phyloP scores from a whole-genome alignment of 78 protist genomes.

The Blattamonas nauphoetae region DNA sequence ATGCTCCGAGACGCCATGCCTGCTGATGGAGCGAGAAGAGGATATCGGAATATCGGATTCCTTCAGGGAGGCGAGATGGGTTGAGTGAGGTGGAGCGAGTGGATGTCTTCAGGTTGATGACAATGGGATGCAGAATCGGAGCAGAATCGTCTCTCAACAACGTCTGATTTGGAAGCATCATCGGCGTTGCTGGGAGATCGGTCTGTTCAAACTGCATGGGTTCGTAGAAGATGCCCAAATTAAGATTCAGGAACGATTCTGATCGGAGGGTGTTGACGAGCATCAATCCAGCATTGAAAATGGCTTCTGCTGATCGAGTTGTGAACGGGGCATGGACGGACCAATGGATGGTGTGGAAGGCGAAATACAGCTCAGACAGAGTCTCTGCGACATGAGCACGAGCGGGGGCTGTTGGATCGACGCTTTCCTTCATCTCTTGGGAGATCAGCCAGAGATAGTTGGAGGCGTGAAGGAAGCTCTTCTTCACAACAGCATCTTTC shows the following conservation, averaged over 20 bases:
- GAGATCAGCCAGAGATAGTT: slow-evolving; percentile 36
- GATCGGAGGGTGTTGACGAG: background rate
- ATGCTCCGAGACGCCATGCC: background rate
- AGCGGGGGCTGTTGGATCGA: background rate
- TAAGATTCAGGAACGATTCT: background rate
- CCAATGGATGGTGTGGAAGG: slow-evolving; percentile 28
- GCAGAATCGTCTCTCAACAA: too few relatives aligned
- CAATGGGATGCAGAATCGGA: too few relatives aligned
- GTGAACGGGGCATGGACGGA: background rate
- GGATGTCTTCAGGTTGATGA: too few relatives aligned
- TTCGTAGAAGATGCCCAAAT: background rate
- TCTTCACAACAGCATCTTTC: slow-evolving; percentile 28
- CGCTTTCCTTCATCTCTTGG: background rate
- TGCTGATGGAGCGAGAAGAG: background rate
- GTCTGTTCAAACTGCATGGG: background rate
- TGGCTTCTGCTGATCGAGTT: background rate
- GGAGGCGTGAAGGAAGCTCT: slow-evolving; percentile 33
- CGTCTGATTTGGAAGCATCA: background rate
- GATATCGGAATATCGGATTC: background rate
- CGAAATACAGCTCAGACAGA: slow-evolving; percentile 39
- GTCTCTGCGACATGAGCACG: background rate
- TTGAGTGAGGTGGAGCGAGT: background rate
- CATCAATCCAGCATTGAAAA: background rate
- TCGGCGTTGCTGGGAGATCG: background rate
- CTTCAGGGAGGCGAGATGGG: background rate